A percentile compares a stretch with the other conserved stretches of the same genome.
Conservation (phyloP, 2,329 filamentous ascomycete genomes). For the Ciborinia camelliae region DNA sequence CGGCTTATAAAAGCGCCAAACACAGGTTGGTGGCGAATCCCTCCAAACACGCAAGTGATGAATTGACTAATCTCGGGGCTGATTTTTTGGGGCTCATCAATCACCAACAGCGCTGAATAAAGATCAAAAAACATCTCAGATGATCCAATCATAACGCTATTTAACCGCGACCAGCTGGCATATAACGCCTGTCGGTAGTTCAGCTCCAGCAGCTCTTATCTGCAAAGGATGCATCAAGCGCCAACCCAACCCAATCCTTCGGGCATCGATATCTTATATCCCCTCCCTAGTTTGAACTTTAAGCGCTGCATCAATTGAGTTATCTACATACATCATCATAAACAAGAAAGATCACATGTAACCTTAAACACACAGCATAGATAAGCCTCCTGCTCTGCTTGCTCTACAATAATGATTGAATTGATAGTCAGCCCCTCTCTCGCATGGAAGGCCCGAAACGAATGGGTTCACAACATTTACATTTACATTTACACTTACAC, state of each 20-base stretch:
- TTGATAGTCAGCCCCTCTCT: neutral
- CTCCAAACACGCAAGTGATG: neutral
- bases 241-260: neutral
- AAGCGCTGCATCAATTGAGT: conserved; percentile 2
- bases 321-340: too few relatives aligned
- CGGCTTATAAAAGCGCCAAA: too few relatives aligned
- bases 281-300: too few relatives aligned
- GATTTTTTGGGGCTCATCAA: conserved; percentile 5
- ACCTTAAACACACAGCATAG: neutral
- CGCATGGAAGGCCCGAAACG: conserved; percentile 5
- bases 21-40: too few relatives aligned
- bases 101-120: neutral
- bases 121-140: neutral
- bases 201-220: neutral
- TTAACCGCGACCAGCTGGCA: conserved; percentile 10
- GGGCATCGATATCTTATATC: neutral
- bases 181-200: neutral
- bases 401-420: neutral
- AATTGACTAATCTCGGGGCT: neutral
- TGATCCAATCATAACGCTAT: conserved; percentile 8
- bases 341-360: too few relatives aligned
- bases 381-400: neutral
- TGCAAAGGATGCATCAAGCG: neutral
- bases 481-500: neutral
- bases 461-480: conserved; percentile 9